Percentiles rank a stretch among this genome's conserved stretches.
phyloP scores from a whole-genome alignment of 495 filamentous ascomycete species.

The Pyrenula aspistea region DNA sequence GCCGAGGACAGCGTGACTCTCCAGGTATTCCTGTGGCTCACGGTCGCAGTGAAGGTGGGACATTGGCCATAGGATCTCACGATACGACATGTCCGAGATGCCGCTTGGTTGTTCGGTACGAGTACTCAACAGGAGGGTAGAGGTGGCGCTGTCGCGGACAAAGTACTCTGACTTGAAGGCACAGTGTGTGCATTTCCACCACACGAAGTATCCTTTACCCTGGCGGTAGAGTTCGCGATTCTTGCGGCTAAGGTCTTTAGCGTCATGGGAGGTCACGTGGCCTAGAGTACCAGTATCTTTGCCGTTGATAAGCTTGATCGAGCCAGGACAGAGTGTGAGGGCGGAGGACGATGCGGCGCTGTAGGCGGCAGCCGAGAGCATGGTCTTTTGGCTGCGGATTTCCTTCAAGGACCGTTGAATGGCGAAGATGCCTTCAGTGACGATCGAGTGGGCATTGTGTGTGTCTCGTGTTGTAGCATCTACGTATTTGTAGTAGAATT shows the following conservation, averaged over 20 bases:
- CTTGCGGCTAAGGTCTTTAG: neutral
- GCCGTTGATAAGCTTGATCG: neutral
- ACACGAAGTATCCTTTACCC: neutral
- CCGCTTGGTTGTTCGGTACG: too few species aligned
- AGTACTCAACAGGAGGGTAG: neutral
- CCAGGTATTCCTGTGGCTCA: neutral
- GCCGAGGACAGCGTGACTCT: neutral
- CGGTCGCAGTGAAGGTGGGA: neutral
- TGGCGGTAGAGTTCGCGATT: neutral
- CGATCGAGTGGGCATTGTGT: neutral
- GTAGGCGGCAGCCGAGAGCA: neutral
- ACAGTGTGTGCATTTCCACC: neutral
- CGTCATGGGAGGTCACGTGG: neutral
- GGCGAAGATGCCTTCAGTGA: neutral
- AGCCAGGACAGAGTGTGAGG: neutral
- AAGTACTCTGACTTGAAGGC: neutral
- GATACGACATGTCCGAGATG: neutral
- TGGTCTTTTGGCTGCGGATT: neutral
- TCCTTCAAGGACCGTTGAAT: neutral
- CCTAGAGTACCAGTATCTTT: neutral
- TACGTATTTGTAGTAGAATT: neutral
- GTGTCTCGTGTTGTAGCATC: neutral
- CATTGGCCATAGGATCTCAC: neutral
- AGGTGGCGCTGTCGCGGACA: neutral
- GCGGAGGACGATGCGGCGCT: neutral